These are phyloP conservation scores for Colletotrichum agaves DNA, from an alignment of 2,329 filamentous ascomycete species.

Conservation along the genomic window DNA sequence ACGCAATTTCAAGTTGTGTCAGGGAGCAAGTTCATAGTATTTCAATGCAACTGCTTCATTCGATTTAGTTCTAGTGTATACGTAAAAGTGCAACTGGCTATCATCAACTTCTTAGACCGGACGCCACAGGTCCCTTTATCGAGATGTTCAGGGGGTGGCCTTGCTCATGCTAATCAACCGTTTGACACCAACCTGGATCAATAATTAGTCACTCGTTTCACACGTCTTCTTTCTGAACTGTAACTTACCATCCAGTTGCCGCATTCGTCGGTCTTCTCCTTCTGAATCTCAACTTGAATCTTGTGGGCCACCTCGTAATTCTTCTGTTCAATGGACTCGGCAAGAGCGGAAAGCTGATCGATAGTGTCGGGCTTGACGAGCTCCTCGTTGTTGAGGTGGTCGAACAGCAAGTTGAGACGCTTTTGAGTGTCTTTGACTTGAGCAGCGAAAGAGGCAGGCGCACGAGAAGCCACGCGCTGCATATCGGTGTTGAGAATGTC, in stretches of 20 bases:
- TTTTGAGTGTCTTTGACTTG: constrained; percentile 97
- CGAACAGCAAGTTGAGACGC: constrained; percentile 91
- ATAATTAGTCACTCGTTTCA: constrained; percentile 51
- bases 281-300: constrained; percentile 80
- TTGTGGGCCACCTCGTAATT: constrained; percentile 75
- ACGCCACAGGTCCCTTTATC: not conserved
- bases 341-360: constrained; percentile 71
- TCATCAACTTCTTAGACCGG: constrained; percentile 26
- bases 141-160: constrained; percentile 68
- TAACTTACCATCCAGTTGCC: constrained; percentile 86
- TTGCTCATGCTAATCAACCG: constrained; percentile 83
- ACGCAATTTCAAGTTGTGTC: not conserved
- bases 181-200: constrained; percentile 75
- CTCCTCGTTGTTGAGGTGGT: constrained; percentile 96
- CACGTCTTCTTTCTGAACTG: not conserved
- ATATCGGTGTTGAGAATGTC: constrained; percentile 86
- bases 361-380: constrained; percentile 84
- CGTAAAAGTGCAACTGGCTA: constrained; percentile 34
- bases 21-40: not conserved
- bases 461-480: constrained; percentile 86
- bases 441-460: constrained; percentile 84
- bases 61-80: constrained; percentile 36
- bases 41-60: constrained; percentile 20
- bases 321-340: constrained; percentile 73
- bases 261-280: constrained; percentile 81